A percentile compares a stretch with the other conserved stretches of the same genome.
Conservation (phyloP, 163 green algal species). For the Trebouxia gelatinosa region DNA sequence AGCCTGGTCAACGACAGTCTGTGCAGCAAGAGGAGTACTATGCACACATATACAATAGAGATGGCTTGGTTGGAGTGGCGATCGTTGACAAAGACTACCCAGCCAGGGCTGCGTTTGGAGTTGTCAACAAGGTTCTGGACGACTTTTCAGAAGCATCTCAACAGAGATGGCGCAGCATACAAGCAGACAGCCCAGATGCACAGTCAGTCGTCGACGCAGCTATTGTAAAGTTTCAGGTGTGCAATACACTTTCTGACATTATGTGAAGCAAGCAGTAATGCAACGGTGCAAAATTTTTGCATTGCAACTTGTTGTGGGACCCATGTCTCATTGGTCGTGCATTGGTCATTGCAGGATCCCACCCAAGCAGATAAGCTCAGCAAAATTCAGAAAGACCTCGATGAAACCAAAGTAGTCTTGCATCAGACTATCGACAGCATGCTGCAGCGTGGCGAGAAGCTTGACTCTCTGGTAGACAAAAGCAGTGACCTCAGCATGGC, state of each 20-base stretch:
- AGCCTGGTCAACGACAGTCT: slow-evolving; percentile 77
- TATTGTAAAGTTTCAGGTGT: slow-evolving; percentile 89
- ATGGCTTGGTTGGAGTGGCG: slow-evolving; percentile 86
- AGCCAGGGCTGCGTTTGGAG: slow-evolving; percentile 87
- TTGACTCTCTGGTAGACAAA: slow-evolving; percentile 97
- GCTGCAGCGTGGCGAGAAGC: slow-evolving; percentile 94
- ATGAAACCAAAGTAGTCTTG: slow-evolving; percentile 90
- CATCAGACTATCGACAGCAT: slow-evolving; percentile 98
- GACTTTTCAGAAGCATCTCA: slow-evolving; percentile 67
- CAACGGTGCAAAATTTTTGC: not conserved
- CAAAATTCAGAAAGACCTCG: slow-evolving; percentile 96
- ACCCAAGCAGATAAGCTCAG: slow-evolving; percentile 96
- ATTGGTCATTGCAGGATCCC: slow-evolving; percentile 77
- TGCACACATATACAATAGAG: slow-evolving; percentile 89
- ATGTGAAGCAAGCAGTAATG: not conserved
- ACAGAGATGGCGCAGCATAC: slow-evolving; percentile 66
- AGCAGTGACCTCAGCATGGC: slow-evolving; percentile 91
- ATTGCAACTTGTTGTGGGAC: not conserved
- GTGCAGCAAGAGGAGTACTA: slow-evolving; percentile 94
- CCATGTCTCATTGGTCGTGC: not conserved
- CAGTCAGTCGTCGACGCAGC: slow-evolving; percentile 72
- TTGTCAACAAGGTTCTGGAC: slow-evolving; percentile 88
- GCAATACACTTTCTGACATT: no score
- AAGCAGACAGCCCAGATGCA: slow-evolving; percentile 64
- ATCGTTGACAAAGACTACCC: slow-evolving; percentile 95